phyloP scores from a whole-genome alignment of 2,329 filamentous ascomycete species.

The Cercospora canescens region DNA sequence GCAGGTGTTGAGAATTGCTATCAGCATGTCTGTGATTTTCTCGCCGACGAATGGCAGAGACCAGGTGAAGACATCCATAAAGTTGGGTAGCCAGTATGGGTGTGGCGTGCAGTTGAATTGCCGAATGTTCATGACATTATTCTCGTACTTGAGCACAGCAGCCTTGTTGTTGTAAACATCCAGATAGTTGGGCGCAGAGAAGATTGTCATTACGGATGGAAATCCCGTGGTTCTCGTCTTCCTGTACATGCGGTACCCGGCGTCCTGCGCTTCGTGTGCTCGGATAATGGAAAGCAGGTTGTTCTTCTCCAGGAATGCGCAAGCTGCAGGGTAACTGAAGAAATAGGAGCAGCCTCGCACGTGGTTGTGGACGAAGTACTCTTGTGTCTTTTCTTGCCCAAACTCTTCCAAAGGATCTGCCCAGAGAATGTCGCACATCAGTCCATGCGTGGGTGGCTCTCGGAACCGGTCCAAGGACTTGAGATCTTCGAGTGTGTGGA shows the following conservation, averaged over 20 bases:
- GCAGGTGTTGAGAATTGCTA: conserved; percentile 96
- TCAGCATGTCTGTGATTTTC: conserved; percentile 98
- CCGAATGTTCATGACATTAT: conserved; percentile 99
- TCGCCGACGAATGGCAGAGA: conserved; percentile 97
- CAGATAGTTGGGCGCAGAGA: conserved; percentile 97
- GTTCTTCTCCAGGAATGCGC: conserved; percentile 98
- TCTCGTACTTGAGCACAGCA: conserved; percentile 97
- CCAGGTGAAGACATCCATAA: conserved; percentile 99
- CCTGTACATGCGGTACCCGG: conserved; percentile 97
- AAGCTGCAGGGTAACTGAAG: conserved; percentile 97
- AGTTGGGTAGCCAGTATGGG: conserved; percentile 99
- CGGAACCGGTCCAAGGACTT: conserved; percentile 98
- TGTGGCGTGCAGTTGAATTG: conserved; percentile 99
- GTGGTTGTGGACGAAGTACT: conserved; percentile 98
- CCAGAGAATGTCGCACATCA: conserved; percentile 99
- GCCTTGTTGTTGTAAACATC: conserved; percentile 99
- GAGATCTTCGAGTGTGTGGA: conserved; percentile 93
- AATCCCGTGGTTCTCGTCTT: conserved; percentile 98
- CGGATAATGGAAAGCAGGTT: conserved; percentile 96
- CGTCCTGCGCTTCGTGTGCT: conserved; percentile 97
- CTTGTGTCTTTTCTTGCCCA: conserved; percentile 95
- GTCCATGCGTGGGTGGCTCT: conserved; percentile 91
- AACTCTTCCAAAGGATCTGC: conserved; percentile 98
- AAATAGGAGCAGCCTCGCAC: conserved; percentile 99
- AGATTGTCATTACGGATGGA: conserved; percentile 99